Evolutionary conservation across 371 early-diverging fungal species (phyloP).

Genomic region (Mucor indicus): DNA sequence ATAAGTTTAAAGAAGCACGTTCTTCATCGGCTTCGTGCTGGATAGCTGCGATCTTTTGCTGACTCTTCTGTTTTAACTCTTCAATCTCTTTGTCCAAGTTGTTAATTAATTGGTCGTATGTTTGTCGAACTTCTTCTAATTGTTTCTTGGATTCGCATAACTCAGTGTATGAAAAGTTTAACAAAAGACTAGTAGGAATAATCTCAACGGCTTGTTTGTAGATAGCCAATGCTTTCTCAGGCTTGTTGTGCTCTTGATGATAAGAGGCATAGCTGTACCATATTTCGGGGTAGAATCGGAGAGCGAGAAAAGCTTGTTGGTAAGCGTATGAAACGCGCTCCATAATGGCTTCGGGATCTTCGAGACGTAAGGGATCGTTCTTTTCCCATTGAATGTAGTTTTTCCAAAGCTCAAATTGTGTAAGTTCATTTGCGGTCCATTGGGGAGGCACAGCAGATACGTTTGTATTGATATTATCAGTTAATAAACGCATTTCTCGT

Average conservation of each 20-base stretch:
- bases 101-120: conserved; percentile 71
- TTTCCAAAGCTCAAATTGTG: conserved; percentile 79
- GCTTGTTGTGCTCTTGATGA: conserved; percentile 60
- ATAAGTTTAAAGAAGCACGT: conserved; percentile 41
- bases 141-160: conserved; percentile 76
- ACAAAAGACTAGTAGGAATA: conserved; percentile 72
- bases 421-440: conserved; percentile 75
- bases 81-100: conserved; percentile 52
- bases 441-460: conserved; percentile 77
- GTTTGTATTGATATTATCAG: conserved; percentile 68
- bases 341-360: conserved; percentile 54
- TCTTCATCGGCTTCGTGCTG: conserved; percentile 47
- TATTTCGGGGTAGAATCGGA: conserved; percentile 88
- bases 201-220: conserved; percentile 73
- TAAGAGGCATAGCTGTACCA: conserved; percentile 76
- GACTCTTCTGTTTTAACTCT: conserved; percentile 44
- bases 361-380: conserved; percentile 81
- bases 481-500: conserved; percentile 73
- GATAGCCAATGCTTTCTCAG: conserved; percentile 72
- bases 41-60: conserved; percentile 47
- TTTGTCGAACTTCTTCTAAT: conserved; percentile 59
- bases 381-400: conserved; percentile 89
- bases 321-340: conserved; percentile 84
- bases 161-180: conserved; percentile 87
- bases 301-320: conserved; percentile 78